A percentile compares a stretch with the other conserved stretches of the same genome.
phyloP scores from a whole-genome alignment of 768 basidiomycete genomes.

The Auriculariales sp. region DNA sequence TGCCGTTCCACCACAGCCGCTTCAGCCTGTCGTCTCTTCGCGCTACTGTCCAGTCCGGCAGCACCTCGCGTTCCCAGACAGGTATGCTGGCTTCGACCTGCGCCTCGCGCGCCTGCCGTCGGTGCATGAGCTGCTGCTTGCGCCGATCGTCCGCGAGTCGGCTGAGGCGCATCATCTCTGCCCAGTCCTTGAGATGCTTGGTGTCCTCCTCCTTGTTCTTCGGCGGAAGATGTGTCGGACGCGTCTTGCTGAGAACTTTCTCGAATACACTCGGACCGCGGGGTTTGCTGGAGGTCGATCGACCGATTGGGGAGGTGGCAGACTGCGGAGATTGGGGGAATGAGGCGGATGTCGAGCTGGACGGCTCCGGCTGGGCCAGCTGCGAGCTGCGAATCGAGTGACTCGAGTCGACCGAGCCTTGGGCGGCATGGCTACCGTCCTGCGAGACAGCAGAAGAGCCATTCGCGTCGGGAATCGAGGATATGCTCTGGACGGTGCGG shows the following conservation, averaged over 20 bases:
- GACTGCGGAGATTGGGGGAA: neutral
- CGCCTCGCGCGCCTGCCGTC: slow-evolving; percentile 47
- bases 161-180: slow-evolving; percentile 76
- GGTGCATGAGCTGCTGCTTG: slow-evolving; percentile 44
- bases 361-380: neutral
- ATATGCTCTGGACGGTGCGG: neutral
- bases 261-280: slow-evolving; percentile 57
- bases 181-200: slow-evolving; percentile 77
- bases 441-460: neutral
- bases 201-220: slow-evolving; percentile 63
- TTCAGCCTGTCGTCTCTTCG: slow-evolving; percentile 48
- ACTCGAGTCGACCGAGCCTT: no score
- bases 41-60: slow-evolving; percentile 74
- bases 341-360: neutral
- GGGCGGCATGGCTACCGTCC: no score
- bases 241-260: slow-evolving; percentile 68
- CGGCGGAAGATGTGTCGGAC: slow-evolving; percentile 76
- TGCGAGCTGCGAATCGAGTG: neutral
- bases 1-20: slow-evolving; percentile 78
- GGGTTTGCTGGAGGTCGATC: slow-evolving; percentile 1
- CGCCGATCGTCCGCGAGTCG: slow-evolving; percentile 61
- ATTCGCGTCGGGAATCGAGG: neutral
- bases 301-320: neutral
- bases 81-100: slow-evolving; percentile 54
- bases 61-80: slow-evolving; percentile 64